Conservation (phyloP, 495 filamentous ascomycete genomes). For the Penicillium paxilli region DNA sequence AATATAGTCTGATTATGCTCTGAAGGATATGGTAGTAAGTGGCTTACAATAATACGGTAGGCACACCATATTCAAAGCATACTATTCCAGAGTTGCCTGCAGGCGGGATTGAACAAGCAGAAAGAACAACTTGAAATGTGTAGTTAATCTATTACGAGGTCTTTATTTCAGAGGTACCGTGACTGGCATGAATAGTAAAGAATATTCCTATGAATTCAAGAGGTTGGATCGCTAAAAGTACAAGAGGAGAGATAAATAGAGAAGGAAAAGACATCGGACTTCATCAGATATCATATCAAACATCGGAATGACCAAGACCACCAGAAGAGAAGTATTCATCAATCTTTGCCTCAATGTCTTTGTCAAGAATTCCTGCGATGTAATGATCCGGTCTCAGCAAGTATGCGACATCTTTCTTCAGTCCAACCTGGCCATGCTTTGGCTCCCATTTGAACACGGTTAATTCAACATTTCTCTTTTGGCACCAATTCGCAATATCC, state of each 20-base stretch:
- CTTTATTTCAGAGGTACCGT: no score
- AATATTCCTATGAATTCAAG: no score
- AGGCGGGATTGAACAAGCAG: no score
- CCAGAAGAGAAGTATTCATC: constrained; percentile 17
- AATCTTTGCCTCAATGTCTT: constrained; percentile 1
- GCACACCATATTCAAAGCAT: no score
- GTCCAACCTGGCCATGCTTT: constrained; percentile 21
- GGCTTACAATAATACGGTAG: no score
- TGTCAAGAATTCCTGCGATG: constrained; percentile 29
- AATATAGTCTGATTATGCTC: no score
- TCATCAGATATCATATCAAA: not conserved
- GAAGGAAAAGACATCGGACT: not conserved
- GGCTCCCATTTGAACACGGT: constrained; percentile 27
- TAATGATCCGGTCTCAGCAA: constrained; percentile 38
- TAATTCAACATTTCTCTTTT: constrained; percentile 17
- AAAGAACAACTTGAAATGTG: no score
- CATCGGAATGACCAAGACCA: not conserved
- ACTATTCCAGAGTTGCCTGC: no score
- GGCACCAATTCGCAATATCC: constrained; percentile 30
- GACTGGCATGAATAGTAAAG: no score
- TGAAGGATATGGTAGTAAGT: no score
- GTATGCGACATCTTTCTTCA: constrained; percentile 28
- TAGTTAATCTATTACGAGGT: no score
- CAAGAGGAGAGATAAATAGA: not conserved
- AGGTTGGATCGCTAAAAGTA: no score